phyloP scores from a whole-genome alignment of 768 basidiomycete species.

The Gloeopeniophorella convolvens region DNA sequence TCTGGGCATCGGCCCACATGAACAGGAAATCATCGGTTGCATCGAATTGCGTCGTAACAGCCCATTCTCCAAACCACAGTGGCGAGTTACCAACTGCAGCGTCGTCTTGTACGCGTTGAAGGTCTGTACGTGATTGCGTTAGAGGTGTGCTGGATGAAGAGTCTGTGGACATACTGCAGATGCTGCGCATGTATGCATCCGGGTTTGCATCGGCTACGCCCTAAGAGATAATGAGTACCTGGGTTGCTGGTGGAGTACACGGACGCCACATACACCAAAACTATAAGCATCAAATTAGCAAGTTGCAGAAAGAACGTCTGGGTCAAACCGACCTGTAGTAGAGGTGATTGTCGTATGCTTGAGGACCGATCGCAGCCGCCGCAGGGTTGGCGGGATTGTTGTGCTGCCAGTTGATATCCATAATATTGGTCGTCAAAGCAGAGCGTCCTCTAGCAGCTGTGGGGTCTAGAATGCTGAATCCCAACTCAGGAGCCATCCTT shows the following conservation, averaged over 20 bases:
- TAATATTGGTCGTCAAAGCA: constrained; percentile 37
- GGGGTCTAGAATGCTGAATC: neutral
- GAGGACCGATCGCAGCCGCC: constrained; percentile 59
- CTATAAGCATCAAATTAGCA: constrained; percentile 32
- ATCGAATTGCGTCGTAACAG: constrained; percentile 55
- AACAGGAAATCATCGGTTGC: constrained; percentile 55
- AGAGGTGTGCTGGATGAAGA: no score
- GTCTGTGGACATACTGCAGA: constrained; percentile 56
- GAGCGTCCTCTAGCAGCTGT: neutral
- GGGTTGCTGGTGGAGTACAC: neutral
- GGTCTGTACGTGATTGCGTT: constrained; percentile 38
- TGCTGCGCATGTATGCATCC: constrained; percentile 55
- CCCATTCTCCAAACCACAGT: constrained; percentile 55
- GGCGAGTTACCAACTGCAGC: constrained; percentile 40
- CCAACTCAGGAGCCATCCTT: neutral
- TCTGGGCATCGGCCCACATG: constrained; percentile 75
- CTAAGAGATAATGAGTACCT: constrained; percentile 29
- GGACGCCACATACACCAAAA: constrained; percentile 44
- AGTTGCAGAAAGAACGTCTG: no score
- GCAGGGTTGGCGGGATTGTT: constrained; percentile 67
- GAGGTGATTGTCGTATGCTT: constrained; percentile 72
- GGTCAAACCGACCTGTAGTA: constrained; percentile 64
- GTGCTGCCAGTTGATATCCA: constrained; percentile 76
- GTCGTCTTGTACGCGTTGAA: constrained; percentile 47
- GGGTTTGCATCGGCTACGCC: constrained; percentile 64